These are phyloP conservation scores for Linderniella brevidens DNA, from an alignment of 257 asterid species.

Conservation along the genomic window DNA sequence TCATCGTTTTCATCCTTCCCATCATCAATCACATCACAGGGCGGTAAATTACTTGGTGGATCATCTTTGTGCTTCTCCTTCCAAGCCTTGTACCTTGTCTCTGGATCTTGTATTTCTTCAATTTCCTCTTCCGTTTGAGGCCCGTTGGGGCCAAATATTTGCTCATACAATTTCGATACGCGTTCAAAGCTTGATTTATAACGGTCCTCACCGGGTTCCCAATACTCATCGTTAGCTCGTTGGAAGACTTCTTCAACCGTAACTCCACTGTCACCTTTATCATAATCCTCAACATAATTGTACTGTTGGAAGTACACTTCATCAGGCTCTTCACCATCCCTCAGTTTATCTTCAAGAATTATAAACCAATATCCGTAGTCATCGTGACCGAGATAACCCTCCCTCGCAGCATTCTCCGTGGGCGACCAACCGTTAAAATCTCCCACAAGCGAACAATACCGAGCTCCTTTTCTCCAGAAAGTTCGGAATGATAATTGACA, in stretches of 20 bases:
- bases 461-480: constrained; percentile 59
- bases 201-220: constrained; percentile 99
- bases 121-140: constrained; percentile 91
- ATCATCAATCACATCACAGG: constrained; percentile 73
- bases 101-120: constrained; percentile 77
- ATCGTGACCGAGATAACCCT: constrained; percentile 83
- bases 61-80: constrained; percentile 86
- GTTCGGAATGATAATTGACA: constrained; percentile 10
- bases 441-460: constrained; percentile 84
- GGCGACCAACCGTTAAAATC: constrained; percentile 94
- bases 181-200: constrained; percentile 58
- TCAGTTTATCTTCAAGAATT: constrained; percentile 74
- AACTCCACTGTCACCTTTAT: constrained; percentile 81
- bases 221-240: constrained; percentile 75
- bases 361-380: constrained; percentile 96
- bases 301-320: constrained; percentile 77
- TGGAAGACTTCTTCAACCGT: constrained; percentile 58
- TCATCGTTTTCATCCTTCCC: constrained; percentile 33
- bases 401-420: constrained; percentile 75
- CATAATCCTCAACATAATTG: constrained; percentile 69
- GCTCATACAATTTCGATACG: constrained; percentile 77
- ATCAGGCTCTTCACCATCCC: constrained; percentile 86
- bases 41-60: constrained; percentile 72
- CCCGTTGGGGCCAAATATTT: constrained; percentile 94
- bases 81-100: constrained; percentile 77